Evolutionary conservation across 1,284 basidiomycete genomes (phyloP), one percentile per base, ranked within the genome.

Genomic region (Gomphus bonarii): DNA sequence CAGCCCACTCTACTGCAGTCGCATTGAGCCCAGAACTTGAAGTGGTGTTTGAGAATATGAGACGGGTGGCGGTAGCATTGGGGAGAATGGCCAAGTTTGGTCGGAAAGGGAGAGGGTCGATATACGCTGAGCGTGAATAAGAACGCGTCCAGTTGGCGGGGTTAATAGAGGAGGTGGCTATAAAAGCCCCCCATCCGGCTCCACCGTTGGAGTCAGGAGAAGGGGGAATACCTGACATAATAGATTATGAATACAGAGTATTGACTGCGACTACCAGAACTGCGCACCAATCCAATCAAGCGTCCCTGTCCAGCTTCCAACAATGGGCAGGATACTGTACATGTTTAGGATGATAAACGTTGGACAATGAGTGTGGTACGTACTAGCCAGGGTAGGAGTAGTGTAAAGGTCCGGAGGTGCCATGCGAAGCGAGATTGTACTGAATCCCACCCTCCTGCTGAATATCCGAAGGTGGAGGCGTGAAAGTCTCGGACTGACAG

Each of bases 111-210:
- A 80, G 70, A 4, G 81, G 75, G 65, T 85, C 82, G 63, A 88
- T 79, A 72, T 89, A 89, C 1, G 78, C 85, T 1, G 79, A 76
- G 56, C 81, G 78, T 6, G 85, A 75, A 69, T 85, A 83, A 8
- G 81, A 85, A 42, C 87, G 77, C 1, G 80, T 81, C 74, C 79
- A 78, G 74, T 83, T 87, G 35, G 67, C 47, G 0, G 79, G 77
- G 69, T 87, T 83, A 68, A 89, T 81, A 35, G 78, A 74, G 12
- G 79, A 81, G 0, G 82, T 78, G 0, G 82, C 78, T 61, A 88
- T 72, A 64, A 75, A 83, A 0, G 73, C 72, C 48, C 82, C 78
- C 68, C 72, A 73, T 61, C 70, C 70, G 18, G 74, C 64, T 59
- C 82, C 82, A 38, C 70, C 70, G 58, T 78, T 72, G 0, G 80